phyloP scores from a whole-genome alignment of 1,284 basidiomycete genomes.

The Ustilago esculenta region DNA sequence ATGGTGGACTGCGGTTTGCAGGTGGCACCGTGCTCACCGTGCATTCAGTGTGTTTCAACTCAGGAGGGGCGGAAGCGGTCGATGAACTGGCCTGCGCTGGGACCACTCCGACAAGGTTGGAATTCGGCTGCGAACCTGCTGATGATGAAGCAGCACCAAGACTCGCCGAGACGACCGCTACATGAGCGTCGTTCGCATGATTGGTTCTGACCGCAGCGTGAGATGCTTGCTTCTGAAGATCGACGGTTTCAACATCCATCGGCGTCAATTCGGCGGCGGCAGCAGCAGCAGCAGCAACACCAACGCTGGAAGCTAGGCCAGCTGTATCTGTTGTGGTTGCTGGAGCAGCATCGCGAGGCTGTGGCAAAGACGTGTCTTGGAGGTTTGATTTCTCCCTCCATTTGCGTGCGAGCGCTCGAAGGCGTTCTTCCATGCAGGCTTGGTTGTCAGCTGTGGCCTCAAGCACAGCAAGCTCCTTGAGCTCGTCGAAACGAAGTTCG shows the following conservation, averaged over 20 bases:
- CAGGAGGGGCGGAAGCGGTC: background rate
- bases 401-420: constrained; percentile 9
- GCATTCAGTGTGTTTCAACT: background rate
- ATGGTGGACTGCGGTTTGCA: too few species aligned
- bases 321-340: background rate
- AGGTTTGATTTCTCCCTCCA: constrained; percentile 5
- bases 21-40: too few species aligned
- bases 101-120: background rate
- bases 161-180: background rate
- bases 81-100: background rate
- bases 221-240: background rate
- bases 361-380: too few species aligned
- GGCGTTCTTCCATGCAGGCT: constrained; percentile 18
- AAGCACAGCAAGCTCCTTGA: constrained; percentile 20
- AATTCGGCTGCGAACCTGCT: background rate
- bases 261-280: constrained; percentile 1
- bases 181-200: background rate
- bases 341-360: too few species aligned
- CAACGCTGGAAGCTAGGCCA: background rate
- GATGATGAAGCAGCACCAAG: background rate
- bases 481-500: constrained; percentile 26
- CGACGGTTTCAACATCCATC: constrained; percentile 16
- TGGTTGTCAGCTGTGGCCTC: constrained; percentile 23
- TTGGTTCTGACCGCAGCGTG: background rate
- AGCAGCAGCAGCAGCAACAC: background rate